Evolutionary conservation across 805 yeast species (phyloP), one percentile per base, ranked within the genome.

Genomic region (Cyberlindnera sargentensis): DNA sequence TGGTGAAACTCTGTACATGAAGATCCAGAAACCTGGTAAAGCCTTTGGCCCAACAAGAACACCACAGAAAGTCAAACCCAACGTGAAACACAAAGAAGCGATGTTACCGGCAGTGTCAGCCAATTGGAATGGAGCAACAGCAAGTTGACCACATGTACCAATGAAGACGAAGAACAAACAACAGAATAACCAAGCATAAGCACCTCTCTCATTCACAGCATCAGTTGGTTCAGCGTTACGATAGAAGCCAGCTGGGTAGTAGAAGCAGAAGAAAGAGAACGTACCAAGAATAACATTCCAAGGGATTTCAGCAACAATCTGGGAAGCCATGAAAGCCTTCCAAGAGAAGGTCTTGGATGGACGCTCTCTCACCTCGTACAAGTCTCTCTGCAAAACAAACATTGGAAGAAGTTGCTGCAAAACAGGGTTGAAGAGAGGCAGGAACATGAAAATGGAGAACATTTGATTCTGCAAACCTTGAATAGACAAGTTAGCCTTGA

Each of bases 391-490:
- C 31, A 64, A 49, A 33, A 78, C 75, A 58, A 68, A 84, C 44
- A 73, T 60, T 15, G 89, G 88, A 50, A 81, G 62, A 65, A 76
- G 71, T 60, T 83, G 89, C 49, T 80, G 77, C 39, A 78, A 57
- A 52, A 80, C 55, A 24, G 84, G 78, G 49, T 72, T 71, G 64
- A 78, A 70, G 42, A 74, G 66, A 53, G 76, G 70, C 34, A 76
- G 58, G 54, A 79, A 73, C 88, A 84, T 81, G 67, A 85, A 85
- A 34, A 82, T 57, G 3, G 89, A 70, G 53, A 82, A 76, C 88
- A 84, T 80, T 66, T 83, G 93, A 63, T 87, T 85, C 62, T 87
- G 95, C 56, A 86, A 61, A 57, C 86, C 81, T 64, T 78, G 91
- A 37, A 74, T 57, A 4, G 87, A 71, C 11, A 69, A 72, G 44